Conservation (phyloP, 805 yeast genomes). For the Wickerhamomyces tratensis region DNA sequence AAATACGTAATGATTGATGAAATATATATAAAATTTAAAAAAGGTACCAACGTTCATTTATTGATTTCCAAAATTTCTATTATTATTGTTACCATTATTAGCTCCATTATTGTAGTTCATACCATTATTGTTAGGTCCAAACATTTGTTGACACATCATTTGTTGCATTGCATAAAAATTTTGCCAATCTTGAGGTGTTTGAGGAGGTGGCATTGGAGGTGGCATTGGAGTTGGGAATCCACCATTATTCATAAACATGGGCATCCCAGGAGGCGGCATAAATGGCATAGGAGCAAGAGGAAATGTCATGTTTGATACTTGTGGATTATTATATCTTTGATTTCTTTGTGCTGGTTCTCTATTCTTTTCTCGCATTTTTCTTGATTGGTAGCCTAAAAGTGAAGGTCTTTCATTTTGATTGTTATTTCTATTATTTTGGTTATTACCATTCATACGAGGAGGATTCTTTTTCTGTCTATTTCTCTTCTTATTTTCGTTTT, state of each 20-base stretch:
- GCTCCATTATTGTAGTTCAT: constrained; percentile 14
- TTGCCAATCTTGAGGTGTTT: constrained; percentile 9
- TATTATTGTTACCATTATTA: too few relatives aligned
- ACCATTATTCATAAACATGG: neutral
- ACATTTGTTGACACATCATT: constrained; percentile 6
- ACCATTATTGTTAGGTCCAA: constrained; percentile 15
- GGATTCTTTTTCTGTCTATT: neutral
- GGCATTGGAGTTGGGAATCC: constrained; percentile 4
- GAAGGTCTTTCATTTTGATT: neutral
- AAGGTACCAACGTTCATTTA: too few relatives aligned
- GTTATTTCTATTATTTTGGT: too few relatives aligned
- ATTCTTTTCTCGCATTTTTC: constrained; percentile 16
- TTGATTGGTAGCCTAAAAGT: constrained; percentile 10
- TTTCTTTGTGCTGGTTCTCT: neutral
- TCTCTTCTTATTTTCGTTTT: neutral
- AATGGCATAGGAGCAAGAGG: constrained; percentile 5
- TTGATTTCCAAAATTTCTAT: too few relatives aligned
- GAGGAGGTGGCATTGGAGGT: constrained; percentile 19
- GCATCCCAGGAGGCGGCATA: constrained; percentile 9
- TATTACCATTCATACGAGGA: neutral
- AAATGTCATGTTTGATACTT: constrained; percentile 10
- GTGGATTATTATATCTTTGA: too few relatives aligned
- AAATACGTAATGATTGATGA: too few relatives aligned
- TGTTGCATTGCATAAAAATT: constrained; percentile 3
- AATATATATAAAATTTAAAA: too few relatives aligned